Evolutionary conservation across 768 basidiomycete species (phyloP).

Genomic region (Tricholomella constricta): DNA sequence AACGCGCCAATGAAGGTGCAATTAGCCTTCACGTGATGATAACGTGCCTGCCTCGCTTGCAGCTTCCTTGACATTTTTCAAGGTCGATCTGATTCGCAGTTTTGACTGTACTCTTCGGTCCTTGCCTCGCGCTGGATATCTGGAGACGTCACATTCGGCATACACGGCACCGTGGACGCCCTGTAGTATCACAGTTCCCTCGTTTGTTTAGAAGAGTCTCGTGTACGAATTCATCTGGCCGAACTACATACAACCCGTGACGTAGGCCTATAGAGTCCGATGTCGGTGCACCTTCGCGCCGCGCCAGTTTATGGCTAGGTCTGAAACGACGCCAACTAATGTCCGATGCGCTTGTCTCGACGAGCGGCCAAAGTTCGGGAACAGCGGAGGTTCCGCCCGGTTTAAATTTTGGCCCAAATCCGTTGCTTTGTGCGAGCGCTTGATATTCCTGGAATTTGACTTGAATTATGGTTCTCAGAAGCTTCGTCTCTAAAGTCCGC

Average conservation of each 20-base stretch:
- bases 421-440: not conserved
- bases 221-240: too few species aligned
- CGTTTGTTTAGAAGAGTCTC: too few species aligned
- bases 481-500: too few species aligned
- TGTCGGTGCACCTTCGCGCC: too few species aligned
- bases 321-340: not conserved
- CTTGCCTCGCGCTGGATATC: not conserved
- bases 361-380: not conserved
- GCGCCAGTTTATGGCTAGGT: not conserved
- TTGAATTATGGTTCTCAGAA: not conserved
- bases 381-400: too few species aligned
- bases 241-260: too few species aligned
- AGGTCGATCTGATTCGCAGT: constrained; percentile 7
- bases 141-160: not conserved
- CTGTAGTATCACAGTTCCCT: not conserved
- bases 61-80: constrained; percentile 1
- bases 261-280: too few species aligned
- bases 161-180: constrained; percentile 1
- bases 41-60: constrained; percentile 14
- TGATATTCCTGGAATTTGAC: not conserved
- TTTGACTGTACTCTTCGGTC: not conserved
- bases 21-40: constrained; percentile 23
- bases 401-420: too few species aligned
- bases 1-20: constrained; percentile 12
- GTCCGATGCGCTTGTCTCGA: not conserved